Evolutionary conservation across 805 yeast species (phyloP).

Genomic region (Yueomyces sinensis): DNA sequence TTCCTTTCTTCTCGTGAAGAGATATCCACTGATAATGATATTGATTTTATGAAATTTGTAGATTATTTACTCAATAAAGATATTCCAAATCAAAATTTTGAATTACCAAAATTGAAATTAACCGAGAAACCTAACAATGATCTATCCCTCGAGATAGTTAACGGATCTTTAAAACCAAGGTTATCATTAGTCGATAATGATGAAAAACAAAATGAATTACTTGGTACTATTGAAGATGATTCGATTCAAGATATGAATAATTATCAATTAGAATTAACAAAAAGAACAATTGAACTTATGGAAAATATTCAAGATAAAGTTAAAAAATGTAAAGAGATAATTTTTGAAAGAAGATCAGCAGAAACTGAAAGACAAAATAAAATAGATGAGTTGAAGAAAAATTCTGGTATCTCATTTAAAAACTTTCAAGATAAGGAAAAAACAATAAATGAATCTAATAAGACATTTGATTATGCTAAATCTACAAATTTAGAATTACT

Average conservation of each 20-base stretch:
- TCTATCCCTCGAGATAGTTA: no score
- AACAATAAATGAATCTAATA: slow-evolving; percentile 12
- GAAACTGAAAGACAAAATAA: slow-evolving; percentile 29
- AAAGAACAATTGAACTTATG: slow-evolving; percentile 25
- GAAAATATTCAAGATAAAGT: slow-evolving; percentile 12
- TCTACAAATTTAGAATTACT: slow-evolving; percentile 10
- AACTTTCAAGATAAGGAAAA: slow-evolving; percentile 15
- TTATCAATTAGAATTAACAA: slow-evolving; percentile 28
- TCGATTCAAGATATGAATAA: slow-evolving; percentile 15
- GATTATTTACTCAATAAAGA: not conserved
- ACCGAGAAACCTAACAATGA: not conserved
- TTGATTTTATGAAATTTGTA: not conserved
- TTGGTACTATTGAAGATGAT: no score
- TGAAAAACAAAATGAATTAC: no score
- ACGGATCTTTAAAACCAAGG: not conserved
- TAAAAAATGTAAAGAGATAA: slow-evolving; percentile 2
- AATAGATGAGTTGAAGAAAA: slow-evolving; percentile 27
- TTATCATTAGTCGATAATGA: not conserved
- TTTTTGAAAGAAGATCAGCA: slow-evolving; percentile 18
- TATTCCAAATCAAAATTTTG: not conserved
- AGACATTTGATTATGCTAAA: slow-evolving; percentile 12
- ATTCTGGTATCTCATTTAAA: slow-evolving; percentile 31
- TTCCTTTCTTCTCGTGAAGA: slow-evolving; percentile 10
- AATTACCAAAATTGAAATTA: not conserved
- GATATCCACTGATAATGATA: not conserved